Percentiles rank a stretch among this genome's conserved stretches.
phyloP scores from a whole-genome alignment of 176 grass and related monocot species.

The Aechmea fasciata region DNA sequence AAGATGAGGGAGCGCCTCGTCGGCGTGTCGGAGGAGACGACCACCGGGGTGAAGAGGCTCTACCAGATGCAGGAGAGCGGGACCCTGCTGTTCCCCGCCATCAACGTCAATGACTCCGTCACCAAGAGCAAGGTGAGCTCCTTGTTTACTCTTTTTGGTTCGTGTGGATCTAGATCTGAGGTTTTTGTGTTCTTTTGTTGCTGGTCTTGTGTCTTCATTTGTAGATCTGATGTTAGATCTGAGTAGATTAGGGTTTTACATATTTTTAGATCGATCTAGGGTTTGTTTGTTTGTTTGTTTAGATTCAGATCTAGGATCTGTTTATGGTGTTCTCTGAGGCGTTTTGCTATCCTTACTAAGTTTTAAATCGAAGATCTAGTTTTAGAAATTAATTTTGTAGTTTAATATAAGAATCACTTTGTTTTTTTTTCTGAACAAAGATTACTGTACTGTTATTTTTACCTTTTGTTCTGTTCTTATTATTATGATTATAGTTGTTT shows the following conservation, averaged over 20 bases:
- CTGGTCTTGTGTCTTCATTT: background rate
- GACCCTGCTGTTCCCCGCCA: conserved; percentile 74
- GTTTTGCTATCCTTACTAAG: background rate
- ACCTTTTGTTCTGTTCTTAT: too few species aligned
- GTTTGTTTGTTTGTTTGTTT: background rate
- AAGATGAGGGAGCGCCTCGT: conserved; percentile 97
- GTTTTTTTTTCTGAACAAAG: too few species aligned
- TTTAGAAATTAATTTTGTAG: background rate
- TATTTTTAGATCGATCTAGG: too few species aligned
- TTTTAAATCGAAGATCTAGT: conserved; percentile 2
- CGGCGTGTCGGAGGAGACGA: conserved; percentile 92
- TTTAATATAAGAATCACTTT: background rate
- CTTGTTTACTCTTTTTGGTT: conserved; percentile 22
- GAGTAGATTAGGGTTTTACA: background rate
- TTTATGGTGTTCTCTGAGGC: background rate
- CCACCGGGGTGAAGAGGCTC: conserved; percentile 80
- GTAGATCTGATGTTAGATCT: conserved; percentile 14
- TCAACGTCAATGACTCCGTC: conserved; percentile 93
- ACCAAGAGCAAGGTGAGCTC: conserved; percentile 91
- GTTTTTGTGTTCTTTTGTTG: conserved; percentile 5
- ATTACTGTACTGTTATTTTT: too few species aligned
- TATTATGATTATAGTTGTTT: too few species aligned
- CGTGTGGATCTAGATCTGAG: conserved; percentile 6
- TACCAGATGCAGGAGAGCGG: conserved; percentile 85
- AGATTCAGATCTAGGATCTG: background rate